Conservation (phyloP, 2,329 filamentous ascomycete species). For the Arachnopeziza araneosa region DNA sequence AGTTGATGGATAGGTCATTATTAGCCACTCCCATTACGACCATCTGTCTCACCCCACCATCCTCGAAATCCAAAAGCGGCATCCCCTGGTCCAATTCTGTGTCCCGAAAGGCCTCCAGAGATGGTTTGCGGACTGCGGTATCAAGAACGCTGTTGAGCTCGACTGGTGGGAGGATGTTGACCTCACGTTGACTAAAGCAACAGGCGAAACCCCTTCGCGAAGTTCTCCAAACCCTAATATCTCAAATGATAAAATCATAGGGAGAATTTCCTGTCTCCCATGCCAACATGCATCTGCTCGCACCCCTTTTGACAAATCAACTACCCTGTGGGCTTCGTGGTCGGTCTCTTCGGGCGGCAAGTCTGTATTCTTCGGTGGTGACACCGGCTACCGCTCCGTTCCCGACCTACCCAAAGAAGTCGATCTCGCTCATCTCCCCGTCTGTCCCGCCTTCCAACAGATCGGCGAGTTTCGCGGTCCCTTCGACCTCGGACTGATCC, state of each 20-base stretch:
- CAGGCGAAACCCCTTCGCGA: slow-evolving; percentile 17
- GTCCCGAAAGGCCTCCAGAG: slow-evolving; percentile 73
- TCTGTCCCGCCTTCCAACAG: slow-evolving; percentile 77
- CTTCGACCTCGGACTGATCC: slow-evolving; percentile 85
- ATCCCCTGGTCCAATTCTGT: slow-evolving; percentile 81
- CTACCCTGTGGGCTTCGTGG: slow-evolving; percentile 86
- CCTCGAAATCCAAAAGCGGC: slow-evolving; percentile 59
- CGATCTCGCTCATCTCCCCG: slow-evolving; percentile 60
- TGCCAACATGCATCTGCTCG: slow-evolving; percentile 76
- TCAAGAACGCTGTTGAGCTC: slow-evolving; percentile 74
- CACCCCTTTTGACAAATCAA: slow-evolving; percentile 56
- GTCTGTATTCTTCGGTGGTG: slow-evolving; percentile 82
- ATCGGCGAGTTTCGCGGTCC: slow-evolving; percentile 77
- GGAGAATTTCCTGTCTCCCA: slow-evolving; percentile 70
- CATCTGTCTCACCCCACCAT: slow-evolving; percentile 75
- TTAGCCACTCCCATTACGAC: slow-evolving; percentile 70
- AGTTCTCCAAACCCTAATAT: neutral
- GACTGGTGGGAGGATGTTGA: slow-evolving; percentile 91
- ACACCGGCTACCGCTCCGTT: slow-evolving; percentile 82
- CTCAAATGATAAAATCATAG: slow-evolving; percentile 50
- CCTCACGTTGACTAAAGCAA: slow-evolving; percentile 48
- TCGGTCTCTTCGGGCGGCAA: slow-evolving; percentile 64
- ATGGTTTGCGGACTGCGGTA: slow-evolving; percentile 69
- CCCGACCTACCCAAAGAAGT: slow-evolving; percentile 51
- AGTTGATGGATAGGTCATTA: slow-evolving; percentile 1